These are phyloP conservation scores for Moricandia moricandioides DNA, from an alignment of 345 rosid species.

Conservation along the genomic window DNA sequence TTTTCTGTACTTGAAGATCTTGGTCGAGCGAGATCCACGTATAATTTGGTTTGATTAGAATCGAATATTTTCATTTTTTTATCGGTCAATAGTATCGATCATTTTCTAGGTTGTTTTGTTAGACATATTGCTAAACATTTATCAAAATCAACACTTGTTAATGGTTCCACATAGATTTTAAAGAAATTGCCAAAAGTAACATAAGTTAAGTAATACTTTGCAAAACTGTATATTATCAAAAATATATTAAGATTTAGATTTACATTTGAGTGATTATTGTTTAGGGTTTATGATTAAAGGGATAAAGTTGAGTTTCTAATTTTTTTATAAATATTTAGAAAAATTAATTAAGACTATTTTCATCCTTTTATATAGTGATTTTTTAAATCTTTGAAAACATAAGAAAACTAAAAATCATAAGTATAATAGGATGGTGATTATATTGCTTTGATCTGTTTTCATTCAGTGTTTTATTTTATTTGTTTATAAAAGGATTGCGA, in stretches of 20 bases:
- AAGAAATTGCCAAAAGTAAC: too few relatives aligned
- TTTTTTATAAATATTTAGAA: too few relatives aligned
- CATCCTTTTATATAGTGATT: too few relatives aligned
- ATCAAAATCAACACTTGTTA: neutral
- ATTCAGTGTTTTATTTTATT: neutral
- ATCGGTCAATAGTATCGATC: neutral
- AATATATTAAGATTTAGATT: too few relatives aligned
- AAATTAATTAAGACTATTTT: too few relatives aligned
- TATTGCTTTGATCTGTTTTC: neutral
- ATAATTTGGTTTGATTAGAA: neutral
- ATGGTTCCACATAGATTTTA: neutral
- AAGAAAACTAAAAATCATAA: too few relatives aligned
- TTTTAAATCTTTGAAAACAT: too few relatives aligned
- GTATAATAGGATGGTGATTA: neutral
- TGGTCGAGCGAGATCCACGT: constrained; percentile 31
- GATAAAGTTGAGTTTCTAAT: too few relatives aligned
- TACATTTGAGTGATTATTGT: too few relatives aligned
- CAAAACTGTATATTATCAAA: too few relatives aligned
- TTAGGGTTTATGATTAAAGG: too few relatives aligned
- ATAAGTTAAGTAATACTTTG: too few relatives aligned
- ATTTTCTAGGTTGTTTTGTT: neutral
- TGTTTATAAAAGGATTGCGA: neutral
- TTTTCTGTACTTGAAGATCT: constrained; percentile 34
- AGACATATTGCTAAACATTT: neutral
- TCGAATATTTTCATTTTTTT: neutral